Conservation (phyloP, 345 rosid genomes). For the Draba incana region DNA sequence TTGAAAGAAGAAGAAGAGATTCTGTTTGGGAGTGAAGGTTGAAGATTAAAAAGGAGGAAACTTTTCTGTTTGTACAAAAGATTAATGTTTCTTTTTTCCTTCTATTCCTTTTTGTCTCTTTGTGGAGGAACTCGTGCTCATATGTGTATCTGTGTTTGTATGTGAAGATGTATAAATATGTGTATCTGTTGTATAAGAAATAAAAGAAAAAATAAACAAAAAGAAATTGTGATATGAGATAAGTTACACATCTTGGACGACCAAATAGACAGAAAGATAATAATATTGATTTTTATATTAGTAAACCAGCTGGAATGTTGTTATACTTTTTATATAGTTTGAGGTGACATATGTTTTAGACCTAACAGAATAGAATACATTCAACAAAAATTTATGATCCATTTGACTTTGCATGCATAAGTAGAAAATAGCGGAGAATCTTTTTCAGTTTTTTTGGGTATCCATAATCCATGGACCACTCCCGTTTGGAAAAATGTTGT, state of each 20-base stretch:
- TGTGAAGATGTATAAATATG: background rate
- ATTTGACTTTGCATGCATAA: conserved; percentile 44
- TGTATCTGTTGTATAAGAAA: background rate
- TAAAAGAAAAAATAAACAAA: background rate
- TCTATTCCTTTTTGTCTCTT: conserved; percentile 34
- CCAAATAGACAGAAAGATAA: conserved; percentile 15
- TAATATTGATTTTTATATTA: conserved; percentile 9
- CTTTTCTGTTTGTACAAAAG: conserved; percentile 34
- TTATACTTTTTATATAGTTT: conserved; percentile 35
- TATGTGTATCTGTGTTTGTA: conserved; percentile 15
- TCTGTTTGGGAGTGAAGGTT: conserved; percentile 22
- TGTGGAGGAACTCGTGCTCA: conserved; percentile 37
- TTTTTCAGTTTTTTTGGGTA: conserved; percentile 24
- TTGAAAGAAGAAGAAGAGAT: conserved; percentile 18
- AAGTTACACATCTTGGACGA: conserved; percentile 23
- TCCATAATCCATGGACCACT: conserved; percentile 36
- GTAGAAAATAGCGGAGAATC: conserved; percentile 34
- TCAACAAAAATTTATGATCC: conserved; percentile 42
- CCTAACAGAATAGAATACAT: conserved; percentile 41
- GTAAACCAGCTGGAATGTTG: conserved; percentile 42
- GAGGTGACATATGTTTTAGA: conserved; percentile 45
- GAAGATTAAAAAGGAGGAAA: conserved; percentile 30
- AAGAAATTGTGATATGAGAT: conserved; percentile 21
- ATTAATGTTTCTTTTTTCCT: conserved; percentile 21
- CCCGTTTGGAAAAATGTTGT: conserved; percentile 3